Percentiles rank a stretch among this genome's conserved stretches.
phyloP scores from a whole-genome alignment of 2,329 filamentous ascomycete genomes.

The Colletotrichum zoysiae region DNA sequence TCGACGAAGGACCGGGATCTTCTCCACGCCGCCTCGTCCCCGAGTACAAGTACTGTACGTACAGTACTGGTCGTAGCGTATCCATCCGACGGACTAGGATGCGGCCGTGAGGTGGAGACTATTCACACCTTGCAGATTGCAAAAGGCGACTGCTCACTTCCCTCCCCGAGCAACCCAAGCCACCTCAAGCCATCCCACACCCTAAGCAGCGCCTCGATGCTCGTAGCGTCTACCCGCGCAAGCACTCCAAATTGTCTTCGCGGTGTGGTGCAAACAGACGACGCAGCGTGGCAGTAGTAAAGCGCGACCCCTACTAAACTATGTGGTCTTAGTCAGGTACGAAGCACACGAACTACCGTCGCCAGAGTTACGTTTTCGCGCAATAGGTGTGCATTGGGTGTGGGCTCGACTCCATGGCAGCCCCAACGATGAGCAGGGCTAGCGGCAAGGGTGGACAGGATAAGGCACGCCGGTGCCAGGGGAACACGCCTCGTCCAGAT shows the following conservation, averaged over 20 bases:
- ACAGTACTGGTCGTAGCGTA: neutral
- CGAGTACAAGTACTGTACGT: neutral
- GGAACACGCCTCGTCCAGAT: slow-evolving; percentile 38
- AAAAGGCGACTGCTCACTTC: neutral
- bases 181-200: neutral
- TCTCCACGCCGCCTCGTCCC: neutral
- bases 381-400: slow-evolving; percentile 2
- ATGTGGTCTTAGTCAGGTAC: slow-evolving; percentile 12
- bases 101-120: slow-evolving; percentile 11
- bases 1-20: neutral
- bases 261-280: neutral
- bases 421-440: slow-evolving; percentile 34
- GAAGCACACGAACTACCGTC: neutral
- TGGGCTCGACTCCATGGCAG: slow-evolving; percentile 6
- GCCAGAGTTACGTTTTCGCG: slow-evolving; percentile 10
- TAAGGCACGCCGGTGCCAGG: slow-evolving; percentile 37
- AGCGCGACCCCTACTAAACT: neutral
- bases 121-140: slow-evolving; percentile 14
- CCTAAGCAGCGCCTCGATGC: slow-evolving; percentile 7
- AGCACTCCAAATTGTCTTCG: neutral
- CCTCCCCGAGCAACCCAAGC: slow-evolving; percentile 19
- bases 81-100: slow-evolving; percentile 1
- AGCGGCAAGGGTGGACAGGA: slow-evolving; percentile 32
- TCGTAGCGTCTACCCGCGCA: slow-evolving; percentile 3
- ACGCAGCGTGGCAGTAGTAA: neutral